phyloP scores from a whole-genome alignment of 768 basidiomycete genomes.

The Psilocybe azurescens region DNA sequence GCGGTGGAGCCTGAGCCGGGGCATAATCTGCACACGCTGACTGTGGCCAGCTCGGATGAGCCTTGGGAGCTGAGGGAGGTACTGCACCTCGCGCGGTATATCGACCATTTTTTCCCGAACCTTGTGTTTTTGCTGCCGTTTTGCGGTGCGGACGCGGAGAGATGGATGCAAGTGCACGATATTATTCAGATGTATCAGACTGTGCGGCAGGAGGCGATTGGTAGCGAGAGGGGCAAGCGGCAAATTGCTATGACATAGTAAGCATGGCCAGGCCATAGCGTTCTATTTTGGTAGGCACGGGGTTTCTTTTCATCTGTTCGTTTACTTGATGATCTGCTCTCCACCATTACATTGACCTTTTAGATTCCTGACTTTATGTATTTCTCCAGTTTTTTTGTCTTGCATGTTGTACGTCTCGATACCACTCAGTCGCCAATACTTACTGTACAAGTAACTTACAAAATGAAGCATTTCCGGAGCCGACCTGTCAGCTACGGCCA shows the following conservation, averaged over 20 bases:
- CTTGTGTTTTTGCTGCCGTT: conserved; percentile 22
- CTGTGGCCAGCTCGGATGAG: conserved; percentile 29
- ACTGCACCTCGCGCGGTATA: conserved; percentile 30
- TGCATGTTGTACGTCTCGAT: too few relatives aligned
- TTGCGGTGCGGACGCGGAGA: conserved; percentile 25
- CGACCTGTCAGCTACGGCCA: too few relatives aligned
- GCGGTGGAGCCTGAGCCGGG: conserved; percentile 6
- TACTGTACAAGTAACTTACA: too few relatives aligned
- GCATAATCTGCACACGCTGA: conserved; percentile 27
- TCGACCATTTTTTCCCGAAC: conserved; percentile 32
- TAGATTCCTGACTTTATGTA: too few relatives aligned
- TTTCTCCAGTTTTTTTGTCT: too few relatives aligned
- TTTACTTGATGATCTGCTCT: too few relatives aligned
- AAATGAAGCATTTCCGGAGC: too few relatives aligned
- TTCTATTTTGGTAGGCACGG: too few relatives aligned
- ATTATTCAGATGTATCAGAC: conserved; percentile 35
- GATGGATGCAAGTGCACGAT: conserved; percentile 33
- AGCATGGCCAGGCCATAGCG: not conserved
- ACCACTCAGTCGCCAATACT: too few relatives aligned
- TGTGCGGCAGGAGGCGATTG: conserved; percentile 30
- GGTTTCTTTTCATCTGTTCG: too few relatives aligned
- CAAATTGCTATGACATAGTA: not conserved
- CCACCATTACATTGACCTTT: too few relatives aligned
- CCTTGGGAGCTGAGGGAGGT: conserved; percentile 29
- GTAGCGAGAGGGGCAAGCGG: conserved; percentile 4